Evolutionary conservation across 148 eudicot genomes (phyloP).

Genomic region (Rhododendron ferrugineum): DNA sequence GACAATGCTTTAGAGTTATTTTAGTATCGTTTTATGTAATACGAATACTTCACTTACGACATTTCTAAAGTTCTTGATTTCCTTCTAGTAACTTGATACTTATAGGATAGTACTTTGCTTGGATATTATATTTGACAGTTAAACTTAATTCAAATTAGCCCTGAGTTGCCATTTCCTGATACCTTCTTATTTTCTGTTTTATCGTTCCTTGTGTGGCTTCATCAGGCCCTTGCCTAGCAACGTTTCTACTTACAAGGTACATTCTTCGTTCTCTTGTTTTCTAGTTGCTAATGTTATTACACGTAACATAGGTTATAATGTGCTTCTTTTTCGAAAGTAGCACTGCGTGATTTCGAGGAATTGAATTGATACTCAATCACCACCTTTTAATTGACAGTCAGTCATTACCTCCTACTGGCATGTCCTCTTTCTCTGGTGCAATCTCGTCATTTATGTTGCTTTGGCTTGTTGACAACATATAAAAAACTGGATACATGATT

Average conservation of each 20-base stretch:
- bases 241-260: conserved; percentile 94
- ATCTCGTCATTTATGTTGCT: conserved; percentile 6
- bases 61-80: not conserved
- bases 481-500: conserved; percentile 51
- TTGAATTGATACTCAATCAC: not conserved
- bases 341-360: not conserved
- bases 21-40: not conserved
- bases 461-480: conserved; percentile 25
- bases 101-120: not conserved
- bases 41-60: not conserved
- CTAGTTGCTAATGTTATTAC: not conserved
- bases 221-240: conserved; percentile 81
- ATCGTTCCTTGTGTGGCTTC: conserved; percentile 16
- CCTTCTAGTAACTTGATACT: not conserved
- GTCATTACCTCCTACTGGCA: not conserved
- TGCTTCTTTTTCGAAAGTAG: not conserved
- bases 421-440: conserved; percentile 2
- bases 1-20: not conserved
- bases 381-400: not conserved
- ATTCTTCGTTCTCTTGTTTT: conserved; percentile 8
- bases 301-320: not conserved
- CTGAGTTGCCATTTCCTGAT: conserved; percentile 17
- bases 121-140: not conserved
- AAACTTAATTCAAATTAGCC: not conserved
- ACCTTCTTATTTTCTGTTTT: conserved; percentile 11